A percentile compares a stretch with the other conserved stretches of the same genome.
Evolutionary conservation across 495 filamentous ascomycete genomes (phyloP).

Genomic region (Lepidopterella palustris): DNA sequence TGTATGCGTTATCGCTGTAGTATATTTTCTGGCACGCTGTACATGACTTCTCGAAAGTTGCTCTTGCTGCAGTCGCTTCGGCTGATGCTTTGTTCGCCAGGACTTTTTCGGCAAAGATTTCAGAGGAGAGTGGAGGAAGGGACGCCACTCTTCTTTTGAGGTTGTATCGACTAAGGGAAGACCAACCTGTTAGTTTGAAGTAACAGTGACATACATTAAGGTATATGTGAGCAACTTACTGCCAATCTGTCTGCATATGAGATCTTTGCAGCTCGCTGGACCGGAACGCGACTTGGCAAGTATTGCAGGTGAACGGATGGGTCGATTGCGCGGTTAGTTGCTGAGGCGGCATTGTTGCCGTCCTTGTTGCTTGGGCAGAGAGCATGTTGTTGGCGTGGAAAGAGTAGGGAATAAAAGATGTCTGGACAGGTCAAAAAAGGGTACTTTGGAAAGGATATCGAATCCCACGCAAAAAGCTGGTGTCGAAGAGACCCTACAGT

Average conservation of each 20-base stretch:
- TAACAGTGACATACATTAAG: background rate
- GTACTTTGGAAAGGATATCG: no score
- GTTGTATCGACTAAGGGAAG: conserved; percentile 72
- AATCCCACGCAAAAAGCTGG: no score
- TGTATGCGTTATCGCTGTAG: conserved; percentile 91
- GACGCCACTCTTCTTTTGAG: conserved; percentile 91
- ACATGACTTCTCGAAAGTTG: conserved; percentile 80
- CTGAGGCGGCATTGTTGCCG: conserved; percentile 6
- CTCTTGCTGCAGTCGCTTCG: conserved; percentile 77
- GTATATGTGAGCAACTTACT: conserved; percentile 53
- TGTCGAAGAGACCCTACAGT: no score
- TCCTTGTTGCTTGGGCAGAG: background rate
- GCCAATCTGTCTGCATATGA: conserved; percentile 98
- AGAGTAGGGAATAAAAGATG: background rate
- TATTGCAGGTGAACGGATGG: conserved; percentile 95
- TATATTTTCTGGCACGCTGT: conserved; percentile 82
- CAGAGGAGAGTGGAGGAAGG: conserved; percentile 84
- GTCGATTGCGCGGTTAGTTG: conserved; percentile 37
- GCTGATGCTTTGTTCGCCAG: conserved; percentile 82
- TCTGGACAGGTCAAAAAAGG: no score
- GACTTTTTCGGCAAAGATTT: conserved; percentile 93
- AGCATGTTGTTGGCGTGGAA: background rate
- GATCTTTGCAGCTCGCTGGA: conserved; percentile 85
- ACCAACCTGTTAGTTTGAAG: conserved; percentile 3
- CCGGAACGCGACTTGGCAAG: conserved; percentile 93